Evolutionary conservation across 306 rosid species (phyloP), one percentile per base, ranked within the genome.

Genomic region (Herpetospermum pedunculosum): DNA sequence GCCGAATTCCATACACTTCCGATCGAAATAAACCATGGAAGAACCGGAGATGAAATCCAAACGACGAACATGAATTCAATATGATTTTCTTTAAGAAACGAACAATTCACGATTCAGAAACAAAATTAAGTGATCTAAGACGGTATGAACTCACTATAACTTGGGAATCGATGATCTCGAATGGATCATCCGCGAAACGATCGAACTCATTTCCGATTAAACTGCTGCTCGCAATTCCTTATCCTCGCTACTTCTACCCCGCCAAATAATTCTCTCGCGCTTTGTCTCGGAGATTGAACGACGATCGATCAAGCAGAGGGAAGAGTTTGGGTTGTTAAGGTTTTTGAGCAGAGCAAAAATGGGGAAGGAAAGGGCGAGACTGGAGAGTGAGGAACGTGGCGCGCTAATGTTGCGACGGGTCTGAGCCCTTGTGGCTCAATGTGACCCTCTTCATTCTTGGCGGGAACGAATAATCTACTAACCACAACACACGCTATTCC

Each of bases 101-200:
- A 6, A 50, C 18, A 62, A 10, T 37, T 15, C 13, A 30, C 3
- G 21, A 18, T 43, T 70, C 19, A 15, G 4, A 16, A 26, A 21
- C 49, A 16, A 13, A 63, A 47, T 57, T n/a, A 60, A 52, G 19
- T 21, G 34, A 3, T 8, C 18, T 6, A 57, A 28, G 5, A 63
- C 2, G 38, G 43, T 32, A 68, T 65, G 70, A 74, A 21, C 73
- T 47, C 32, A 88, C 97, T 50, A 70, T 81, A 82, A 84, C 81
- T 83, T 80, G 77, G 84, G 63, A 67, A 86, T 18, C 46, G 87
- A 84, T 67, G 92, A 79, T 40, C 79, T 74, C 59, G 95, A 85
- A 72, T 80, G 87, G 85, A 91, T 84, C 91, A 89, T 79, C 59
- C 91, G 92, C 80, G 90, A 87, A 18, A 86, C 25, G 10, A 83